Percentiles rank a stretch among this genome's conserved stretches.
phyloP scores from a whole-genome alignment of 768 basidiomycete genomes.

The Dioszegia crocea region DNA sequence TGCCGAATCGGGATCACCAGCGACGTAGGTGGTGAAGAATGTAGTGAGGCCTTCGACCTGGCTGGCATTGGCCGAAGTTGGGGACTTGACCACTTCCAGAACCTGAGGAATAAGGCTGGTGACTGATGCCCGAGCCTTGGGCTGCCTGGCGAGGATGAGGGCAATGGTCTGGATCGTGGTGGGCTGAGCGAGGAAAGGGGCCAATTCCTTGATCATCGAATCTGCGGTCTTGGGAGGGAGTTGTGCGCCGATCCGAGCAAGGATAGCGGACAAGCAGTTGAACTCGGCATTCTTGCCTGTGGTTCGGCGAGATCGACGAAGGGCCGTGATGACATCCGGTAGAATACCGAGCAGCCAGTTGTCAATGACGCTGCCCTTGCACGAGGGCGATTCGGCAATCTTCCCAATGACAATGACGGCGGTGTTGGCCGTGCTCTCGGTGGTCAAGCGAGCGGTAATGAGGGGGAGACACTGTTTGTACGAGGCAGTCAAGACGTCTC shows the following conservation, averaged over 20 bases:
- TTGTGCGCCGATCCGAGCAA: slow-evolving; percentile 27
- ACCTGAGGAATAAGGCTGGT: slow-evolving; percentile 44
- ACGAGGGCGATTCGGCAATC: slow-evolving; percentile 58
- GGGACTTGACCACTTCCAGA: slow-evolving; percentile 65
- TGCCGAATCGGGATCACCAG: slow-evolving; percentile 75
- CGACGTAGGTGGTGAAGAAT: slow-evolving; percentile 78
- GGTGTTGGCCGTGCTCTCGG: slow-evolving; percentile 50
- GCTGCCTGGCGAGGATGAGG: slow-evolving; percentile 56
- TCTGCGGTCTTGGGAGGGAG: slow-evolving; percentile 60
- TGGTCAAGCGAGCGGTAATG: slow-evolving; percentile 43
- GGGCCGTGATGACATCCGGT: slow-evolving; percentile 67
- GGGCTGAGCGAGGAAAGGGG: slow-evolving; percentile 69
- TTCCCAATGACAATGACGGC: slow-evolving; percentile 72
- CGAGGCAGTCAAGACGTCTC: slow-evolving; percentile 60
- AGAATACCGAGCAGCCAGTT: slow-evolving; percentile 75
- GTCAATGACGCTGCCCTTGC: slow-evolving; percentile 43
- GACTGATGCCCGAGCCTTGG: slow-evolving; percentile 27
- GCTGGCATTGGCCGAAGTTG: slow-evolving; percentile 63
- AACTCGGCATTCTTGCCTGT: slow-evolving; percentile 76
- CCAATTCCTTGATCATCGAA: slow-evolving; percentile 67
- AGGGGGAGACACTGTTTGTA: slow-evolving; percentile 40
- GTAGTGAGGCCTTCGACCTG: slow-evolving; percentile 74
- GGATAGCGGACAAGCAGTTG: slow-evolving; percentile 60
- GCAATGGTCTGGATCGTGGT: slow-evolving; percentile 46
- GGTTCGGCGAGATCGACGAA: slow-evolving; percentile 75